Evolutionary conservation across 2,329 filamentous ascomycete genomes (phyloP).

Genomic region (Escovopsis sp.): DNA sequence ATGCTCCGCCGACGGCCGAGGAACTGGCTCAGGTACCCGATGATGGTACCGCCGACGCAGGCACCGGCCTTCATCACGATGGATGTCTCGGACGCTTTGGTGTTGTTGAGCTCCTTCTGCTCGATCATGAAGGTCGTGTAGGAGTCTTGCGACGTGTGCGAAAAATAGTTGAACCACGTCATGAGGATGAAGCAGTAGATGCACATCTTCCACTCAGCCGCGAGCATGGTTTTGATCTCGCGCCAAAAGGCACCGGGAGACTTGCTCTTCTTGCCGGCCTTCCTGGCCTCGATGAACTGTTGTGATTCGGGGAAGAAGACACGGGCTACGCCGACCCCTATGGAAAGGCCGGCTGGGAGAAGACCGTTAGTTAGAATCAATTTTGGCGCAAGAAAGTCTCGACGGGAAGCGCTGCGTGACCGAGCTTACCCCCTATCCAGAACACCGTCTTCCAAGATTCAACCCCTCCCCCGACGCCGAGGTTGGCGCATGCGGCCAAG

Average conservation of each 20-base stretch:
- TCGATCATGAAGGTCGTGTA: conserved; percentile 70
- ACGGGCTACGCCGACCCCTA: conserved; percentile 52
- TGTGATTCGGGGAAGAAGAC: conserved; percentile 58
- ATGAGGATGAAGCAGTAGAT: conserved; percentile 66
- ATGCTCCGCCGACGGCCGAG: conserved; percentile 59
- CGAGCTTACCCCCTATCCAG: conserved; percentile 43
- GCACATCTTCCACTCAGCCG: conserved; percentile 60
- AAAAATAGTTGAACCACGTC: conserved; percentile 64
- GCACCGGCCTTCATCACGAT: conserved; percentile 71
- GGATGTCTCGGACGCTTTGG: conserved; percentile 53
- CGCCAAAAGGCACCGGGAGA: conserved; percentile 46
- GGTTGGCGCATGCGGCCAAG: conserved; percentile 59
- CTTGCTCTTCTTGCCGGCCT: conserved; percentile 35
- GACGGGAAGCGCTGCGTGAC: conserved; percentile 5
- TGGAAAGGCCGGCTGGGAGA: conserved; percentile 43
- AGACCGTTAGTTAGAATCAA: conserved; percentile 2
- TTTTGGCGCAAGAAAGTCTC: neutral
- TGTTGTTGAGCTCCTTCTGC: conserved; percentile 53
- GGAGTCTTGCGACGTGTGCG: conserved; percentile 66
- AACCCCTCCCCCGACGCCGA: conserved; percentile 50
- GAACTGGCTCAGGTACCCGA: conserved; percentile 63
- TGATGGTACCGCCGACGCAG: conserved; percentile 56
- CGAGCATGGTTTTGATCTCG: conserved; percentile 54
- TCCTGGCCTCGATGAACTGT: conserved; percentile 59
- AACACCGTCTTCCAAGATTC: conserved; percentile 64